Conservation (phyloP, 495 filamentous ascomycete species). For the Tuber borchii region DNA sequence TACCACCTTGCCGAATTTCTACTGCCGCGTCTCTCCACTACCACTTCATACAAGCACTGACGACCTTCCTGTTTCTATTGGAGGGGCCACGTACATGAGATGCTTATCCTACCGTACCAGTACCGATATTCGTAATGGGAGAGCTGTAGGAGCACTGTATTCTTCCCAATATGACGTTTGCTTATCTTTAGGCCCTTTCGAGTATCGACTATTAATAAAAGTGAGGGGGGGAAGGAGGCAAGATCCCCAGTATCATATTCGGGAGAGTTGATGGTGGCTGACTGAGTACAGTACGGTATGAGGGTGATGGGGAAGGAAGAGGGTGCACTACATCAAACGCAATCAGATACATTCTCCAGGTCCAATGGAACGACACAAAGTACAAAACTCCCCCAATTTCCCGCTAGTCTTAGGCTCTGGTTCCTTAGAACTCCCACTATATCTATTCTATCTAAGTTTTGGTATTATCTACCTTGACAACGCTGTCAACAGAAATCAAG, state of each 20-base stretch:
- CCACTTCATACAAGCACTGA: not conserved
- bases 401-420: not conserved
- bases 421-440: not conserved
- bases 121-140: not conserved
- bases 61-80: not conserved
- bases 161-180: not conserved
- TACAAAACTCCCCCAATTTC: not conserved
- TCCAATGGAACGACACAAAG: slow-evolving; percentile 1
- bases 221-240: not conserved
- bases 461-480: not conserved
- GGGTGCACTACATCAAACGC: not conserved
- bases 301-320: not conserved
- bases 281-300: not conserved
- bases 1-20: not conserved
- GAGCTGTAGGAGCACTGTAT: not conserved
- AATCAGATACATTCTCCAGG: not conserved
- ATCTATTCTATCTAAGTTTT: not conserved
- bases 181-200: not conserved
- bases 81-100: not conserved
- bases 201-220: not conserved
- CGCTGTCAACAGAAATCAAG: not conserved
- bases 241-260: not conserved
- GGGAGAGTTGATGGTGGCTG: not conserved
- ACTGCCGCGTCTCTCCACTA: not conserved
- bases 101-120: not conserved